Conservation (phyloP, 768 basidiomycete species). For the Hemileccinum rubropunctum region DNA sequence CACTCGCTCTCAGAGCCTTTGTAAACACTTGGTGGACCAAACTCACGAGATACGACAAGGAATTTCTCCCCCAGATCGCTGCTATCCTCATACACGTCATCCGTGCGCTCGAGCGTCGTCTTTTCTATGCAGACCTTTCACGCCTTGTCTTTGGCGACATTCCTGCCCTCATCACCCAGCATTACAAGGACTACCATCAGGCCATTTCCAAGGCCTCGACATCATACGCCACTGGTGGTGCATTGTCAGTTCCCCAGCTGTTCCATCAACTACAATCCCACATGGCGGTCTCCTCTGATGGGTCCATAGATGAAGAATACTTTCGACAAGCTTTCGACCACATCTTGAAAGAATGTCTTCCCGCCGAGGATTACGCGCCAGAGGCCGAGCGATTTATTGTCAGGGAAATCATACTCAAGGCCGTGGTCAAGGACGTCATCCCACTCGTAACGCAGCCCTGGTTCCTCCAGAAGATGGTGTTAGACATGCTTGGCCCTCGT, state of each 20-base stretch:
- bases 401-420: conserved; percentile 79
- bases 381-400: conserved; percentile 73
- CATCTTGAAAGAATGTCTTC: conserved; percentile 69
- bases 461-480: conserved; percentile 75
- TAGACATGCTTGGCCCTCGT: conserved; percentile 60
- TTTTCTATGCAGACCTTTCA: conserved; percentile 53
- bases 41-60: conserved; percentile 79
- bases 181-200: conserved; percentile 75
- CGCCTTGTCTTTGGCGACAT: conserved; percentile 59
- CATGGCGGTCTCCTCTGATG: conserved; percentile 69
- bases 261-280: conserved; percentile 86
- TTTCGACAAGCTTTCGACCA: conserved; percentile 77
- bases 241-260: conserved; percentile 57
- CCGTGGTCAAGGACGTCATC: conserved; percentile 65
- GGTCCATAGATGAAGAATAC: conserved; percentile 70
- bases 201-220: conserved; percentile 60
- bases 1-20: conserved; percentile 74
- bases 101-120: conserved; percentile 57
- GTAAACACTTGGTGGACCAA: conserved; percentile 87
- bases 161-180: conserved; percentile 68
- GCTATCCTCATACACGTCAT: conserved; percentile 55
- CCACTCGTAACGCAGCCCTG: conserved; percentile 81
- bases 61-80: conserved; percentile 72
- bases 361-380: conserved; percentile 73
- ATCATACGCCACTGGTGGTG: conserved; percentile 69